Conservation (phyloP, 2,329 filamentous ascomycete species). For the Sclerotinia spermophila region DNA sequence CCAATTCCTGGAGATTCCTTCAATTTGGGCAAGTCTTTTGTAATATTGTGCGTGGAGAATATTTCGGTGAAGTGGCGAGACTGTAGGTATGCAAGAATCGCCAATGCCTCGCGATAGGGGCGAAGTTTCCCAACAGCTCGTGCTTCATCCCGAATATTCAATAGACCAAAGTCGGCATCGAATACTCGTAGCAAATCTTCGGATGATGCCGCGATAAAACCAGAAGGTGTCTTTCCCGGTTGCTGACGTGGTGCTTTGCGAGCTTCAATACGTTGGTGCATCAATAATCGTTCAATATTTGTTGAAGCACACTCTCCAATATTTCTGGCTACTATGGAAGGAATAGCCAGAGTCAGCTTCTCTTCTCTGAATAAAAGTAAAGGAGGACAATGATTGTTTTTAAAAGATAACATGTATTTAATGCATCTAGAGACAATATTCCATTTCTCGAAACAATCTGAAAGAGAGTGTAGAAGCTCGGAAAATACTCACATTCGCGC, state of each 20-base stretch:
- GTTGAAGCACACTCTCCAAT: conserved; percentile 50
- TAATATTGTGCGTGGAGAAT: conserved; percentile 71
- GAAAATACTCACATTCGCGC: conserved; percentile 51
- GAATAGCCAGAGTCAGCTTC: neutral
- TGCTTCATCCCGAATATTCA: conserved; percentile 84
- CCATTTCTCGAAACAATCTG: neutral
- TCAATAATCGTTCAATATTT: conserved; percentile 25
- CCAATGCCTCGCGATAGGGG: conserved; percentile 79
- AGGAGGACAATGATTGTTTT: neutral
- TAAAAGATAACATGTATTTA: neutral
- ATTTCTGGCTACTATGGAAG: conserved; percentile 60
- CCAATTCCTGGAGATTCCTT: conserved; percentile 75
- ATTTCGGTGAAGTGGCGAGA: conserved; percentile 73
- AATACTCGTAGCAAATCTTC: conserved; percentile 26
- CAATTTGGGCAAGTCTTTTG: conserved; percentile 74
- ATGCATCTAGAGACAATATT: neutral
- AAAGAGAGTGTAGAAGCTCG: neutral
- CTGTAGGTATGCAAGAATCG: conserved; percentile 78
- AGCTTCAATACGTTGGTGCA: conserved; percentile 20
- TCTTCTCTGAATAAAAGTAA: neutral
- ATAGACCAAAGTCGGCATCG: conserved; percentile 53
- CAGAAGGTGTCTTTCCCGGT: conserved; percentile 22
- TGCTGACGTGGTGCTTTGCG: conserved; percentile 20
- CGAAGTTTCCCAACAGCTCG: conserved; percentile 75
- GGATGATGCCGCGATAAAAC: conserved; percentile 25